Evolutionary conservation across 108 stramenopile species (phyloP).

Genomic region (Hondaea fermentalgiana): DNA sequence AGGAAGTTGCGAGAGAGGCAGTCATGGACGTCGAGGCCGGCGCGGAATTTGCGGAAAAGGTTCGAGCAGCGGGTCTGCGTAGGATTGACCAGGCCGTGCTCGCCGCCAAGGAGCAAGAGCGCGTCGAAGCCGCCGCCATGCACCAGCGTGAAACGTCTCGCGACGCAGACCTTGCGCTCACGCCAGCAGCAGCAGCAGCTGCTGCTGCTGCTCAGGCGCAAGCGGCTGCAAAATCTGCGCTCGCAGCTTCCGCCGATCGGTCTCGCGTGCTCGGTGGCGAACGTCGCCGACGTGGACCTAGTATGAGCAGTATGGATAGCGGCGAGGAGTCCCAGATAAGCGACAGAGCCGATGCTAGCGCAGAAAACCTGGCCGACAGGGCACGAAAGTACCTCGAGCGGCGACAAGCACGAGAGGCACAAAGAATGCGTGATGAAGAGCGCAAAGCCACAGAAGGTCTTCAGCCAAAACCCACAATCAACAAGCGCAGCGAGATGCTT

Average conservation of each 20-base stretch:
- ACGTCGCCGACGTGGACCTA: too few relatives aligned
- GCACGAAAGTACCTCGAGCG: constrained; percentile 5
- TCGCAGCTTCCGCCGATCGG: too few relatives aligned
- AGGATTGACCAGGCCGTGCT: neutral
- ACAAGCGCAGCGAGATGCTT: neutral
- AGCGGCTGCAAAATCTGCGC: too few relatives aligned
- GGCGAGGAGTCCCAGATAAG: too few relatives aligned
- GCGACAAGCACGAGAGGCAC: neutral
- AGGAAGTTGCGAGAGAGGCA: too few relatives aligned
- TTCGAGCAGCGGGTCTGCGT: neutral
- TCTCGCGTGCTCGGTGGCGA: too few relatives aligned
- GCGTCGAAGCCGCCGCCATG: too few relatives aligned
- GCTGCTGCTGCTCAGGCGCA: too few relatives aligned
- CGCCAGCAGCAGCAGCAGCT: too few relatives aligned
- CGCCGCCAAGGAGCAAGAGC: neutral
- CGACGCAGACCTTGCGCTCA: too few relatives aligned
- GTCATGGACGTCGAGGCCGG: neutral
- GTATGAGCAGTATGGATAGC: too few relatives aligned
- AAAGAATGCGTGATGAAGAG: neutral
- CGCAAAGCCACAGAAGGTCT: neutral
- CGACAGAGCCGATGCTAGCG: neutral
- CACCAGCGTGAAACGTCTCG: too few relatives aligned
- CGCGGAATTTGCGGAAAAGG: neutral
- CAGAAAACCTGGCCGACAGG: neutral
- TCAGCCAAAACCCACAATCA: neutral